Percentiles rank a stretch among this genome's conserved stretches.
Conservation (phyloP, 192 early-diverging fungal genomes). For the Glomus cerebriforme region DNA sequence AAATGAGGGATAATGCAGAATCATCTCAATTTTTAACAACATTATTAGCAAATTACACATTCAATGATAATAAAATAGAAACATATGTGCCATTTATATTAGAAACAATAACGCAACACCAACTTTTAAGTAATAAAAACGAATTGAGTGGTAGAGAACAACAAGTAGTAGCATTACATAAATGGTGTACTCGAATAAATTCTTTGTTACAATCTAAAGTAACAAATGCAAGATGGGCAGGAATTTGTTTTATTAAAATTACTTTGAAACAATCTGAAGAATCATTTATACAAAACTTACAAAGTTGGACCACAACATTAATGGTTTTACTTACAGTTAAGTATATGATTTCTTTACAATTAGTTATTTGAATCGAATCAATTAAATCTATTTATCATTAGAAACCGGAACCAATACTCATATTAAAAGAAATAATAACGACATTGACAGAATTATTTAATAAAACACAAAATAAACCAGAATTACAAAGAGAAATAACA, state of each 20-base stretch:
- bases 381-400: conserved; percentile 25
- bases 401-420: conserved; percentile 47
- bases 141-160: not conserved
- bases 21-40: conserved; percentile 36
- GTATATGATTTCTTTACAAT: not conserved
- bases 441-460: conserved; percentile 51
- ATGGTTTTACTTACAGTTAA: conserved; percentile 4
- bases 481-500: conserved; percentile 58
- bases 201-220: conserved; percentile 56
- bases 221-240: conserved; percentile 52
- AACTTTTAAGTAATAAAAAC: conserved; percentile 32
- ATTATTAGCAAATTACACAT: conserved; percentile 42
- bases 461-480: conserved; percentile 49
- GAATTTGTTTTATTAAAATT: conserved; percentile 48
- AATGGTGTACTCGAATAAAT: conserved; percentile 57
- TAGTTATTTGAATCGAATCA: not conserved
- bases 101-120: conserved; percentile 47
- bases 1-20: not conserved
- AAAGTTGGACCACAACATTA: not conserved
- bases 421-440: conserved; percentile 45
- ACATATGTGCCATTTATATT: conserved; percentile 52
- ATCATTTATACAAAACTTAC: conserved; percentile 36
- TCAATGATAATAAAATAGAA: conserved; percentile 41
- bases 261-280: conserved; percentile 50
- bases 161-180: conserved; percentile 39